Percentiles rank a stretch among this genome's conserved stretches.
These are phyloP conservation scores for Talaromyces piceae DNA, from an alignment of 2,329 filamentous ascomycete genomes.

Conservation along the genomic window DNA sequence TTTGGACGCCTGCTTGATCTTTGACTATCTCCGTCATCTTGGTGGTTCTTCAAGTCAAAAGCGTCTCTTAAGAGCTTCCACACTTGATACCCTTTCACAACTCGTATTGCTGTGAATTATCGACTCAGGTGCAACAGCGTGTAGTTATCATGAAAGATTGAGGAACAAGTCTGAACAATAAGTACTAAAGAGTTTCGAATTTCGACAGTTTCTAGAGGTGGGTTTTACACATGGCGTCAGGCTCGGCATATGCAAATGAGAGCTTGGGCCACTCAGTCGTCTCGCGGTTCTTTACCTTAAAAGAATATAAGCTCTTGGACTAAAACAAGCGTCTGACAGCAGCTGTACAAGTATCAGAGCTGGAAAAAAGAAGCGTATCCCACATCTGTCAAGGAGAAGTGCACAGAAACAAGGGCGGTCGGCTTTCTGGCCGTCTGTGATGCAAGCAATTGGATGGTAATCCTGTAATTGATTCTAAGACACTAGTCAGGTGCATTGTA, in stretches of 20 bases:
- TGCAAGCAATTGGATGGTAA: too few species aligned
- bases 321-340: background rate
- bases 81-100: background rate
- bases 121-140: too few species aligned
- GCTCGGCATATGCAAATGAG: background rate
- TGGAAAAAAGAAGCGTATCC: too few species aligned
- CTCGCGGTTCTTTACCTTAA: background rate
- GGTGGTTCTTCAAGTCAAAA: background rate
- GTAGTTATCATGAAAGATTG: too few species aligned
- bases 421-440: too few species aligned
- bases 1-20: background rate
- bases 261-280: background rate
- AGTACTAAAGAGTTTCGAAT: background rate
- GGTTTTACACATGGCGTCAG: background rate
- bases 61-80: background rate
- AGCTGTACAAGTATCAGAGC: too few species aligned
- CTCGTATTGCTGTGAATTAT: background rate
- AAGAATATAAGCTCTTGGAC: background rate
- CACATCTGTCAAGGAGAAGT: too few species aligned
- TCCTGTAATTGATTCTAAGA: too few species aligned
- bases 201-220: background rate
- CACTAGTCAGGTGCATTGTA: background rate
- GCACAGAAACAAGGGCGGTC: too few species aligned
- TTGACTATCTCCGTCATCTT: conserved; percentile 2
- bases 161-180: background rate